Evolutionary conservation across 2,329 filamentous ascomycete genomes (phyloP), one percentile per base, ranked within the genome.

Genomic region (Stromatinia cepivora): DNA sequence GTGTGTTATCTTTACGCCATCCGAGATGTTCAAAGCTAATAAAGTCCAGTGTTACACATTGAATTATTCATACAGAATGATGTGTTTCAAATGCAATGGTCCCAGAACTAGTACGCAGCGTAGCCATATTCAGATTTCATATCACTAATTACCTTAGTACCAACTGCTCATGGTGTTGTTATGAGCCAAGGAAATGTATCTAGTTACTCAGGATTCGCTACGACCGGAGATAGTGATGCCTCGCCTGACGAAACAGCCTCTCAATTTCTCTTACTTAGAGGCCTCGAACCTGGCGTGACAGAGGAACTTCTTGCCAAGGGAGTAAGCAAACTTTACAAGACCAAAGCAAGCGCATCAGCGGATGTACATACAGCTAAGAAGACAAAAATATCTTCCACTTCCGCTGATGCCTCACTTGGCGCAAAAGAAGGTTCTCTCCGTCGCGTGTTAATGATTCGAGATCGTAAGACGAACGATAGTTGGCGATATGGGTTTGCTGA

Each of bases 401-500:
- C 77, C 7, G 86, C 84, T 15, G 83, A 84, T 22, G 82, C 87
- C 50, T 78, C 75, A 54, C 67, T 78, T 1, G 92, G 92, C 52
- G 92, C 92, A 5, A 87, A 85, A 69, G 88, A 90, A 45, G 88
- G 89, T 28, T 92, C 91, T n/a, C 81, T 96, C 11, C 87, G 90
- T 71, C 88, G 92, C 65, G 88, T 95, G 1, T 87, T 95, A 71
- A 81, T 96, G 36, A 89, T 95, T 75, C 87, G 92, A 68, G 91
- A 94, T 76, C 85, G 88, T 57, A 84, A 83, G 71, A 90, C 85
- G 5, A 86, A 92, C 67, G 89, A 92, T 71, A 92, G 90, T 65
- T 92, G 91, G 84, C 87, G 89, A 73, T 96, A 92, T 75, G 92
- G 92, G 0, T 96, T 96, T 79, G 92, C 89, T 0, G 92, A 96